A percentile compares a stretch with the other conserved stretches of the same genome.
Conservation (phyloP, 202 grass and related monocot genomes). For the Zizania palustris region DNA sequence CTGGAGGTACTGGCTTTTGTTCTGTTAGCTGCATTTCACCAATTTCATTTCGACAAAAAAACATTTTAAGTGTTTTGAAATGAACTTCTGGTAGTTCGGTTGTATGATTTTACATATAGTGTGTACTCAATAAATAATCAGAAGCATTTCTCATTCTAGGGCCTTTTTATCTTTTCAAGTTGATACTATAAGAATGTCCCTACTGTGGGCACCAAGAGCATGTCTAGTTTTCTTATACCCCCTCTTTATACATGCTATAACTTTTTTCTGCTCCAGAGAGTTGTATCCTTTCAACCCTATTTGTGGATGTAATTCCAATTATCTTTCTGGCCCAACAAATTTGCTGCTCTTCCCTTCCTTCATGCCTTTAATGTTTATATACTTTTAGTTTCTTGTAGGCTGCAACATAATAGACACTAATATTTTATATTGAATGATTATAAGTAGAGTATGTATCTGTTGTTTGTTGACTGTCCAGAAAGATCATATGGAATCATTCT, state of each 20-base stretch:
- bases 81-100: slow-evolving; percentile 11
- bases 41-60: neutral
- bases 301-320: neutral
- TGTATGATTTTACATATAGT: neutral
- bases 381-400: slow-evolving; percentile 24
- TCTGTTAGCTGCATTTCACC: neutral
- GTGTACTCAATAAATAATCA: slow-evolving; percentile 8
- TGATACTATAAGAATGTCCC: neutral
- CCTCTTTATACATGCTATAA: neutral
- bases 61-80: slow-evolving; percentile 16
- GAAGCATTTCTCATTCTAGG: neutral
- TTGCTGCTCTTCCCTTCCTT: neutral
- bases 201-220: neutral
- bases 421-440: neutral
- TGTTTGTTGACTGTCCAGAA: neutral
- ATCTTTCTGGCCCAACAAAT: slow-evolving; percentile 3
- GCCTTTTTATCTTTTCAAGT: neutral
- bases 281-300: neutral
- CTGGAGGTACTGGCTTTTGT: slow-evolving; percentile 66
- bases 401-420: slow-evolving; percentile 4
- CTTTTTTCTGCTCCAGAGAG: slow-evolving; percentile 15
- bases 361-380: neutral
- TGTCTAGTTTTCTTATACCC: neutral
- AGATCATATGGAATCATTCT: slow-evolving; percentile 16
- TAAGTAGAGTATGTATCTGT: neutral